Evolutionary conservation across 176 grass and related monocot species (phyloP).

Genomic region (Dendrocalamus sinicus): DNA sequence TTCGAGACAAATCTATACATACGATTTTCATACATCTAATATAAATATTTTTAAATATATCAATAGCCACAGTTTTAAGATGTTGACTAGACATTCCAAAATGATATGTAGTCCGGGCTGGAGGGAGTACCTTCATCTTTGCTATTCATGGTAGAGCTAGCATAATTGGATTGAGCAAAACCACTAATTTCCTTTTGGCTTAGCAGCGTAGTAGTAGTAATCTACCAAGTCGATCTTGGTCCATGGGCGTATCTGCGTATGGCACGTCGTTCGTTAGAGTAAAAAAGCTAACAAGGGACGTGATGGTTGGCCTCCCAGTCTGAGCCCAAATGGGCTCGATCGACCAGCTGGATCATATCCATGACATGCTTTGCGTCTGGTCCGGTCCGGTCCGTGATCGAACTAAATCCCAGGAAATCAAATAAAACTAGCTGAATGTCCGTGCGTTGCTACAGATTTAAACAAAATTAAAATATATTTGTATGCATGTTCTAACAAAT

Average conservation of each 20-base stretch:
- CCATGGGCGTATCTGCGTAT: background rate
- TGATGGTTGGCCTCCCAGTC: background rate
- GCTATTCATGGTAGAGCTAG: no score
- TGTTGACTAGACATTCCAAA: no score
- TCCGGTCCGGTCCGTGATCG: conserved; percentile 22
- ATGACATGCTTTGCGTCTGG: conserved; percentile 31
- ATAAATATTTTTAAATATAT: no score
- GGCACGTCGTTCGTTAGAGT: background rate
- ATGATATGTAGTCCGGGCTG: no score
- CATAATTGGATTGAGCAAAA: background rate
- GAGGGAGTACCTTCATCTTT: no score
- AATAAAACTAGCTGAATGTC: no score
- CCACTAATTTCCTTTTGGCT: background rate
- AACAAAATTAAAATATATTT: no score
- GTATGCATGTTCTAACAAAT: no score
- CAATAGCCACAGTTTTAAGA: no score
- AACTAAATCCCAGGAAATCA: background rate
- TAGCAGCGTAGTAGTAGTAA: background rate
- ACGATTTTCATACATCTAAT: no score
- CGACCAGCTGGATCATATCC: background rate
- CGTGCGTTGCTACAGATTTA: no score
- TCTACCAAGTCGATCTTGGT: background rate
- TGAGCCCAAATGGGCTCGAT: background rate
- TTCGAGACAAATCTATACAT: no score
- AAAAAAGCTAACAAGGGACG: background rate